Base-by-base conservation (phyloP, 2,329 filamentous ascomycete species). In the Nannizzia gypsea region DNA sequence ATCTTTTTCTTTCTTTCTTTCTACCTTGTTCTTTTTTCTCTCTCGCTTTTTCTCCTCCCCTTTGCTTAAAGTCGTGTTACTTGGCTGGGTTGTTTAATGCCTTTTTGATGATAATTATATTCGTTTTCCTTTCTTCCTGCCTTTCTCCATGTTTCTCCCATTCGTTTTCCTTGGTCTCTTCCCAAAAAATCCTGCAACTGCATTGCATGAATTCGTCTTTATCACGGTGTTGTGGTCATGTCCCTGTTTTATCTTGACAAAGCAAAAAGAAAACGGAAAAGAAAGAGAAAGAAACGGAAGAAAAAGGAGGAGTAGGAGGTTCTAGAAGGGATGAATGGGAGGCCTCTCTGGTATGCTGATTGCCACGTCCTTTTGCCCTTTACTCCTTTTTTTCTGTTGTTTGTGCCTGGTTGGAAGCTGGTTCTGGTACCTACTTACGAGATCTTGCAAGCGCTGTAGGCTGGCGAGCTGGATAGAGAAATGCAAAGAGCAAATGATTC, bases 1-100 rank as follows among this genome's bases (percentile, higher is more conserved):
- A 65, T 13, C 9, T 17, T n/a, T 20, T 3, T 50, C n/a, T n/a
- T n/a, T n/a, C n/a, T n/a, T n/a, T n/a, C n/a, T 31, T 44, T 57
- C 40, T 59, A 17, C 5, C 24, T 20, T 17, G 26, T 31, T 52
- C 15, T 26, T 36, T 31, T n/a, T 31, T 52, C 15, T 31, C 9
- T 28, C 24, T 3, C 22, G 15, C 2, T 20, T 13, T 13, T 50
- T 56, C 13, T 11, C 57, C 6, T 55, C n/a, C 31, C 42, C 28
- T 61, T 17, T 4, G 8, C 8, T 55, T 31, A 15, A 55, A 24
- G 9, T n/a, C 13, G 3, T 36, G 3, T 20, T 11, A 46, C 3
- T 24, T 11, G 42, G 42, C 13, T 46, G 42, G 42, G 42, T 46
- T 46, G 42, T 46, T 46, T 46, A 46, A 46, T 46, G 42, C 17